Percentiles rank a stretch among this genome's conserved stretches.
Evolutionary conservation across 768 basidiomycete genomes (phyloP).

Genomic region (Rhodotorula sphaerocarpa): DNA sequence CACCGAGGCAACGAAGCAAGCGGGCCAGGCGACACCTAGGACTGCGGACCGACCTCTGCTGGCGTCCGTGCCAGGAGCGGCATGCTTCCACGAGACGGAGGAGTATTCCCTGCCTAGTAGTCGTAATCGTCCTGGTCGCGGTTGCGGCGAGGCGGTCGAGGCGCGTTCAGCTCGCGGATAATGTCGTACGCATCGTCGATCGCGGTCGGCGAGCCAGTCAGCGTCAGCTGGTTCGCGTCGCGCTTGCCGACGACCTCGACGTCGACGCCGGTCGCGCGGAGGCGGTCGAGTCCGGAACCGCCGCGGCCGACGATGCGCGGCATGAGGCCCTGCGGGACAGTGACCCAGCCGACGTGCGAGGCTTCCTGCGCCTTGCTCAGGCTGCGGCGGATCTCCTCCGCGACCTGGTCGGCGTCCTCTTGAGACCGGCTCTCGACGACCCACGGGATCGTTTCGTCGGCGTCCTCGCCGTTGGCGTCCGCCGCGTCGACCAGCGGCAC

Average conservation of each 20-base stretch:
- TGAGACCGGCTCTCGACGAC: slow-evolving; percentile 67
- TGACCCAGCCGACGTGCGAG: slow-evolving; percentile 76
- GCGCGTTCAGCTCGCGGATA: slow-evolving; percentile 25
- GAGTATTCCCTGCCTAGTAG: background rate
- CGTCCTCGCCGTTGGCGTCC: slow-evolving; percentile 3
- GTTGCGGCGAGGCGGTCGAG: slow-evolving; percentile 5
- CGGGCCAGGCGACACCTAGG: background rate
- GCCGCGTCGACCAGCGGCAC: slow-evolving; percentile 59
- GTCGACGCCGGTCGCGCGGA: slow-evolving; percentile 32
- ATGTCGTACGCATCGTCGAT: slow-evolving; percentile 21
- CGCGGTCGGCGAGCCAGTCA: slow-evolving; percentile 31
- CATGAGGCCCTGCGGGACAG: slow-evolving; percentile 47
- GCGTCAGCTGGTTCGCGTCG: slow-evolving; percentile 35
- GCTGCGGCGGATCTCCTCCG: slow-evolving; percentile 58
- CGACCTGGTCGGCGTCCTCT: slow-evolving; percentile 65
- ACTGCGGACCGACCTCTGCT: background rate
- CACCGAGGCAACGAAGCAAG: no score
- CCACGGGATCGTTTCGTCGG: slow-evolving; percentile 31
- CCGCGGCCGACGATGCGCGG: slow-evolving; percentile 36
- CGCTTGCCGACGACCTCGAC: slow-evolving; percentile 35
- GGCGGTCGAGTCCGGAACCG: slow-evolving; percentile 36
- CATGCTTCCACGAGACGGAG: background rate
- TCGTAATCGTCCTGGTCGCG: background rate
- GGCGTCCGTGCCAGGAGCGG: background rate
- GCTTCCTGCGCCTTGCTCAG: slow-evolving; percentile 63